Percentiles rank a stretch among this genome's conserved stretches.
phyloP scores from a whole-genome alignment of 768 basidiomycete genomes.

The Boletus pseudopeckii region DNA sequence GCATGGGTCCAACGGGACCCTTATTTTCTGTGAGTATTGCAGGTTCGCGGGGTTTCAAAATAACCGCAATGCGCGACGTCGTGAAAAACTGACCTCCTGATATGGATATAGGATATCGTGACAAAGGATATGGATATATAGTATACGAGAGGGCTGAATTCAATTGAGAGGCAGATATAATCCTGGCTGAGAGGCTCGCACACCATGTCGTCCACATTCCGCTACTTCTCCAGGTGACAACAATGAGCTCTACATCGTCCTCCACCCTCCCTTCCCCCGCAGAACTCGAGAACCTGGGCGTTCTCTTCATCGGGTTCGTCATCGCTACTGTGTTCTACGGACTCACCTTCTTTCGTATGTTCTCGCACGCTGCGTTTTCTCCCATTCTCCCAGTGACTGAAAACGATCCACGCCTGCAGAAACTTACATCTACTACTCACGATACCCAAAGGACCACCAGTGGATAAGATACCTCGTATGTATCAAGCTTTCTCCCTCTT shows the following conservation, averaged over 20 bases:
- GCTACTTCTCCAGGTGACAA: neutral
- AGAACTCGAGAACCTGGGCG: slow-evolving; percentile 25
- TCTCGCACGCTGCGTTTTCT: neutral
- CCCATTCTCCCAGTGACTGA: neutral
- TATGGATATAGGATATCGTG: slow-evolving; percentile 3
- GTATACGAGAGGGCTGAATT: neutral
- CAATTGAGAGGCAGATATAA: slow-evolving; percentile 11
- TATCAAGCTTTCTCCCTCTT: neutral
- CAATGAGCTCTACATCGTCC: slow-evolving; percentile 12
- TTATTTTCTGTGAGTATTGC: neutral
- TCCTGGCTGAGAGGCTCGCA: neutral
- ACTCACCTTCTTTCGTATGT: slow-evolving; percentile 33
- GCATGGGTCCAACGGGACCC: neutral
- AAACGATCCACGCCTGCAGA: slow-evolving; percentile 9
- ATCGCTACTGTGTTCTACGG: slow-evolving; percentile 29
- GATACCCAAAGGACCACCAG: slow-evolving; percentile 20
- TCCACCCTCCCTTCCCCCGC: slow-evolving; percentile 9
- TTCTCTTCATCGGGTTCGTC: slow-evolving; percentile 29
- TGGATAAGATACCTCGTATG: slow-evolving; percentile 24
- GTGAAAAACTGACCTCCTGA: neutral
- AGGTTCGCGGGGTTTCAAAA: neutral
- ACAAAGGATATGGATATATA: neutral
- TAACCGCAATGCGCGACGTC: neutral
- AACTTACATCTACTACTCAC: slow-evolving; percentile 29
- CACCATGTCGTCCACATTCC: neutral